A percentile compares a stretch with the other conserved stretches of the same genome.
Evolutionary conservation across 1,284 basidiomycete genomes (phyloP).

Genomic region (Gymnopus androsaceus): DNA sequence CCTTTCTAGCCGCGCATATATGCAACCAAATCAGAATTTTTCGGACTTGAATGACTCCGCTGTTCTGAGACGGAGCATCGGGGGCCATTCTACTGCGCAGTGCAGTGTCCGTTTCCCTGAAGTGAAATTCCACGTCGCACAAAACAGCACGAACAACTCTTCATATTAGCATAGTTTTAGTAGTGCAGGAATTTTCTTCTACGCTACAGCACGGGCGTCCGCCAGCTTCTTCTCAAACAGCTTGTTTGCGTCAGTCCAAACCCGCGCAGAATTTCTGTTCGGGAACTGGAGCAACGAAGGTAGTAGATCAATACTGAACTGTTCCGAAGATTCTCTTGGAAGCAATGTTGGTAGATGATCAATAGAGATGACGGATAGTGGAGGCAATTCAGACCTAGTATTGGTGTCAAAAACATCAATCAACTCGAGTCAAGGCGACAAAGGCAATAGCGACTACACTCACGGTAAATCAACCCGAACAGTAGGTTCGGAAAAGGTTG

Average conservation of each 20-base stretch:
- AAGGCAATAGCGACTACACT: constrained; percentile 31
- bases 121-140: no score
- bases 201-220: constrained; percentile 55
- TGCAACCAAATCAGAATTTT: no score
- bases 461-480: constrained; percentile 83
- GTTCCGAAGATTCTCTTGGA: constrained; percentile 95
- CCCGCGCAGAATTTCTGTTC: constrained; percentile 63
- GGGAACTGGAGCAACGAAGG: constrained; percentile 86
- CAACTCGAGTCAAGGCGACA: constrained; percentile 11
- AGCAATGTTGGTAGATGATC: constrained; percentile 97
- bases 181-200: no score
- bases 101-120: no score
- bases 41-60: no score
- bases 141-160: background rate
- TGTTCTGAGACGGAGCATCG: no score
- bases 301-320: constrained; percentile 89
- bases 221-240: constrained; percentile 81
- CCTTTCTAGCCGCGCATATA: no score
- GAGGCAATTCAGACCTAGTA: constrained; percentile 56
- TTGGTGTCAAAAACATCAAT: constrained; percentile 14
- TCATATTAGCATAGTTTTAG: background rate
- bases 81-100: no score
- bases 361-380: constrained; percentile 90
- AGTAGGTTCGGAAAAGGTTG: constrained; percentile 93
- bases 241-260: constrained; percentile 91